phyloP scores from a whole-genome alignment of 1,139 yeast genomes.

The Candida sp. region DNA sequence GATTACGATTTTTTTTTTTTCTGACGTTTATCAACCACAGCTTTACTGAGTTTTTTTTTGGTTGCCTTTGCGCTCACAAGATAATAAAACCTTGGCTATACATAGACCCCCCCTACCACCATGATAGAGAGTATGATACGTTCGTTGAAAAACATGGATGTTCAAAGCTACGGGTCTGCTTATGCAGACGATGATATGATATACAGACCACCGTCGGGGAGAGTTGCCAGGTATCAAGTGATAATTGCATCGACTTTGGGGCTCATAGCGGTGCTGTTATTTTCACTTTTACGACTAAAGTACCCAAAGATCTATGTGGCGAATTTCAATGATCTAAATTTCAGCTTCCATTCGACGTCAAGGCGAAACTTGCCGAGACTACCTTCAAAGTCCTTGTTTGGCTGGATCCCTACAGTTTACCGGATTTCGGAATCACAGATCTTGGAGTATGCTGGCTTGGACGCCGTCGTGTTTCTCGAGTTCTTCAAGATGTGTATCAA shows the following conservation, averaged over 20 bases:
- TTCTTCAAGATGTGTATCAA: conserved; percentile 81
- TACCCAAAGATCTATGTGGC: conserved; percentile 78
- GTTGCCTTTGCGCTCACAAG: neutral
- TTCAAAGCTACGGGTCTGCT: neutral
- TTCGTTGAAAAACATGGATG: neutral
- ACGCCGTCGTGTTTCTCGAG: conserved; percentile 86
- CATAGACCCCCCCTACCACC: neutral
- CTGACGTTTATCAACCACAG: neutral
- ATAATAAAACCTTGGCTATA: neutral
- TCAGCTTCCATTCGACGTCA: conserved; percentile 47
- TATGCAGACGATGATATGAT: conserved; percentile 11
- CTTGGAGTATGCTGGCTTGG: conserved; percentile 89
- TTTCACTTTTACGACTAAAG: conserved; percentile 64
- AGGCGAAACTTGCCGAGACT: conserved; percentile 41
- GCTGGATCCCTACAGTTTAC: conserved; percentile 78
- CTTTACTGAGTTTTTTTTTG: neutral
- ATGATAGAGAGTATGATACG: conserved; percentile 1
- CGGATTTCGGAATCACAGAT: conserved; percentile 75
- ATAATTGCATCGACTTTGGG: conserved; percentile 70
- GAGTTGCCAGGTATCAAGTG: conserved; percentile 56
- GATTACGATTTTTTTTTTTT: neutral
- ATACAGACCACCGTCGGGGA: conserved; percentile 29
- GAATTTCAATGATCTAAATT: conserved; percentile 47
- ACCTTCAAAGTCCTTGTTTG: conserved; percentile 57
- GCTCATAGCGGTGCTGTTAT: conserved; percentile 61